These are phyloP conservation scores for Podaxis sp. DNA, from an alignment of 768 basidiomycete genomes.

Conservation along the genomic window DNA sequence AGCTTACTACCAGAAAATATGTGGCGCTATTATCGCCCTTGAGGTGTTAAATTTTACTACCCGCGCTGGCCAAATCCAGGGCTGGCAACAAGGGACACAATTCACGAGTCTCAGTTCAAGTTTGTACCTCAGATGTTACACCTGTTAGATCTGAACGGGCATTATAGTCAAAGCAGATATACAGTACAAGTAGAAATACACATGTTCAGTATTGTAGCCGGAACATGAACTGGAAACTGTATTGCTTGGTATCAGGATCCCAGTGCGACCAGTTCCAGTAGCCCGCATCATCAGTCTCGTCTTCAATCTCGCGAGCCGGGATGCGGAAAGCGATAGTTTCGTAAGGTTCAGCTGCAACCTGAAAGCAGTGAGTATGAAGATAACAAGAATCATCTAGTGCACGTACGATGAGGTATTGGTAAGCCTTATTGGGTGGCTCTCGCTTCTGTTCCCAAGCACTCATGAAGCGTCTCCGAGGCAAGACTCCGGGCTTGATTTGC, in stretches of 20 bases:
- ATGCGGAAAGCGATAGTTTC: conserved; percentile 99
- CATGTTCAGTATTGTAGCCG: conserved; percentile 46
- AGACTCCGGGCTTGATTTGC: conserved; percentile 84
- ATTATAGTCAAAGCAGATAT: conserved; percentile 7
- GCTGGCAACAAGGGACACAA: too few species aligned
- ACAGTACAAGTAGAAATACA: conserved; percentile 5
- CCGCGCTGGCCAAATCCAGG: too few species aligned
- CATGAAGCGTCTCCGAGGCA: conserved; percentile 91
- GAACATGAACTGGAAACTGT: conserved; percentile 98
- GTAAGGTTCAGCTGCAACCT: conserved; percentile 99
- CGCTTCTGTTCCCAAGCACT: conserved; percentile 96
- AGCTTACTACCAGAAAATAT: too few species aligned
- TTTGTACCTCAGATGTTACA: neutral
- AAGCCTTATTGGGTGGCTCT: conserved; percentile 93
- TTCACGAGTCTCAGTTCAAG: too few species aligned
- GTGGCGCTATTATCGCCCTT: too few species aligned
- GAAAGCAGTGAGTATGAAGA: conserved; percentile 26
- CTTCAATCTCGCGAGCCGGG: conserved; percentile 95
- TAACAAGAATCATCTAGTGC: conserved; percentile 12
- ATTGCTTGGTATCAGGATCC: conserved; percentile 99
- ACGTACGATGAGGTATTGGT: conserved; percentile 96
- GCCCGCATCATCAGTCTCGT: conserved; percentile 86
- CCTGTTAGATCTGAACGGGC: neutral
- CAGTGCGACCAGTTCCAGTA: conserved; percentile 99
- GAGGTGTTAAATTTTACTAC: too few species aligned